Base-by-base conservation (phyloP, 2,329 filamentous ascomycete genomes). In the Grosmannia clavigera region DNA sequence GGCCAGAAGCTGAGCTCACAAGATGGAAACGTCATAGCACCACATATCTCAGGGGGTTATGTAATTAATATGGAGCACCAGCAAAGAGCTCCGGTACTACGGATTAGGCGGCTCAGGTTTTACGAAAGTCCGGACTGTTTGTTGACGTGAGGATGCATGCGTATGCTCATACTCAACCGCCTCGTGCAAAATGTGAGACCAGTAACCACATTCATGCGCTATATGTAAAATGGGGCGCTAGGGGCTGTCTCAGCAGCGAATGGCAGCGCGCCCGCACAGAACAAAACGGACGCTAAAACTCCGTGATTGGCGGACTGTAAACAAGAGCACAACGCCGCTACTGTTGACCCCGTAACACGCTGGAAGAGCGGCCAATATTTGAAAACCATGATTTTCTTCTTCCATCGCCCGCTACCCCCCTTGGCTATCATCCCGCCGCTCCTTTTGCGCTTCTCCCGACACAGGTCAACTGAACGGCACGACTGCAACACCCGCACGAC, bases 261-360 rank as follows among this genome's bases (percentile, higher is more conserved):
- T 60, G 22, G n/a, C 58, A 53, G 58, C 22, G 53, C 58, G 43
- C 16, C 29, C 27, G n/a, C 55, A 57, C 38, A 22, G 40, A 46
- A 29, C 12, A 14, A 9, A n/a, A 22, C 29, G 29, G 29, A 52
- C 55, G 59, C 59, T 48, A 60, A 40, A 38, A 25, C 31, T 40
- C 57, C 53, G 51, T 56, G 29, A 50, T 56, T 55, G 33, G 25
- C 25, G 40, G 51, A 46, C 40, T 19, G 56, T 60, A 61, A 61
- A 61, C 57, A 63, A 46, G 38, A 33, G 12, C 33, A 9, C 40
- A 46, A 19, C 53, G 43, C 33, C 62, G 62, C 64, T 65, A 65
- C 35, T 61, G 61, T 63, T 65, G 62, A 55, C 64, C 64, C 64
- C 64, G 62, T 65, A 64, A 65, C 63, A 62, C 25, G 25, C 25